Evolutionary conservation across 768 basidiomycete genomes (phyloP).

Genomic region (Russula sp.): DNA sequence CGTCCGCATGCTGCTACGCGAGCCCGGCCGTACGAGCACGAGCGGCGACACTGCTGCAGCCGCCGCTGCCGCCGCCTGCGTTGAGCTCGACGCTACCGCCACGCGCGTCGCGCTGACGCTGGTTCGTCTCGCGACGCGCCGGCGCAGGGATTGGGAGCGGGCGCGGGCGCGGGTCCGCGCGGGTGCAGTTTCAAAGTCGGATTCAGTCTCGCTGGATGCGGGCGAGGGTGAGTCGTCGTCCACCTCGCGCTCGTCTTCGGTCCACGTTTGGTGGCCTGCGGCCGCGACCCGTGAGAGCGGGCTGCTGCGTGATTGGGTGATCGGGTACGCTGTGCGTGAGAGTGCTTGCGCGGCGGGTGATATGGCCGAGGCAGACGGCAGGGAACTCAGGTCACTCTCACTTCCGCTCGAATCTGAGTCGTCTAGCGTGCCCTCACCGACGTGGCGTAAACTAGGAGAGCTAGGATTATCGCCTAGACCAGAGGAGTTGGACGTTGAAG

Average conservation of each 20-base stretch:
- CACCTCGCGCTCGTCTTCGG: constrained; percentile 42
- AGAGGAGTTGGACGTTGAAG: constrained; percentile 36
- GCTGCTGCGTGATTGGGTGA: constrained; percentile 53
- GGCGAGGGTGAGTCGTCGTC: constrained; percentile 50
- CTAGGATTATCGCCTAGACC: constrained; percentile 30
- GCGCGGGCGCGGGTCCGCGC: constrained; percentile 18
- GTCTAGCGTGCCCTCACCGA: constrained; percentile 71
- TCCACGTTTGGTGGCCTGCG: constrained; percentile 46
- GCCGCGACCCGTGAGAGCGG: constrained; percentile 51
- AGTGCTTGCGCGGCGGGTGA: constrained; percentile 32
- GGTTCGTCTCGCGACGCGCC: constrained; percentile 7
- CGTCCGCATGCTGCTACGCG: constrained; percentile 63
- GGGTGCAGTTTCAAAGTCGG: constrained; percentile 25
- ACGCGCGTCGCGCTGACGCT: constrained; percentile 5
- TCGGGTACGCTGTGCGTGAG: constrained; percentile 24
- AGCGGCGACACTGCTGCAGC: constrained; percentile 22
- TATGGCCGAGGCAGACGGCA: constrained; percentile 19
- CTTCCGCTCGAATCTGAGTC: constrained; percentile 61
- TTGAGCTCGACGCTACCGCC: neutral
- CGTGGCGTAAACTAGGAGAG: constrained; percentile 44
- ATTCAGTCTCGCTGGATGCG: constrained; percentile 58
- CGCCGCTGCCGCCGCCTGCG: neutral
- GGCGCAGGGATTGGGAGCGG: constrained; percentile 28
- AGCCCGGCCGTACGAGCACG: constrained; percentile 40
- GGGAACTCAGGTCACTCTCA: constrained; percentile 24